A percentile compares a stretch with the other conserved stretches of the same genome.
Conservation (phyloP, 2,329 filamentous ascomycete genomes). For the Thielaviopsis populi region DNA sequence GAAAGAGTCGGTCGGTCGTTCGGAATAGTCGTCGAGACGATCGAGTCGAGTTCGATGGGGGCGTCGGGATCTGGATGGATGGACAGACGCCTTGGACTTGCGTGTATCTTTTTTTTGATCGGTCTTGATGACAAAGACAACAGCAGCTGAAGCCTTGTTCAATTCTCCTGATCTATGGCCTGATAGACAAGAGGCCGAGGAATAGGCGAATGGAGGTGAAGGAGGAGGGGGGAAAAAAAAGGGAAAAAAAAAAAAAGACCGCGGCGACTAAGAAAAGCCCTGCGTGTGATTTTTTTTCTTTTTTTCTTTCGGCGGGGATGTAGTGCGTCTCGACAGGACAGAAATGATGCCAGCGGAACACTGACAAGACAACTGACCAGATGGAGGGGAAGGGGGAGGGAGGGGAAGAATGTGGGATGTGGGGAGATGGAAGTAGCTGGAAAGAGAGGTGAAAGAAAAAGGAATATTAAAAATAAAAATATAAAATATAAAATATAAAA, state of each 20-base stretch:
- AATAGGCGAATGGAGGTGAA: conserved; percentile 3
- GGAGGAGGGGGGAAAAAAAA: conserved; percentile 3
- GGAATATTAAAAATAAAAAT: conserved; percentile 2
- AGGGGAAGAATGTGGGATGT: neutral
- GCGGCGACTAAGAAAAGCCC: conserved; percentile 13
- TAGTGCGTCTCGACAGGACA: conserved; percentile 17
- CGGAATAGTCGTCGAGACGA: neutral
- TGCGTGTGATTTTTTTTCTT: conserved; percentile 13
- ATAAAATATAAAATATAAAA: neutral
- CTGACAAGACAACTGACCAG: conserved; percentile 19
- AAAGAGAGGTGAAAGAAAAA: neutral
- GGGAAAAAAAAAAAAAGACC: conserved; percentile 12
- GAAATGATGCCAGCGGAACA: conserved; percentile 17
- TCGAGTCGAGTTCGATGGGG: neutral
- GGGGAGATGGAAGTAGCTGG: neutral
- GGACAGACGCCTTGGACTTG: neutral
- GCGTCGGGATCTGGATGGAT: neutral
- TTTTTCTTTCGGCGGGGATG: conserved; percentile 12
- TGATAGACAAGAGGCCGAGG: conserved; percentile 16
- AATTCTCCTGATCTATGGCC: conserved; percentile 16
- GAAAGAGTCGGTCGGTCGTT: neutral
- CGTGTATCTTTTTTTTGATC: neutral
- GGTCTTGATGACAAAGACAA: conserved; percentile 11
- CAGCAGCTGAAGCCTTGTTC: conserved; percentile 1
- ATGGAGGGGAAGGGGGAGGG: conserved; percentile 11